Base-by-base conservation (phyloP, 169 alveolate species). In the Theileria luwenshuni region DNA sequence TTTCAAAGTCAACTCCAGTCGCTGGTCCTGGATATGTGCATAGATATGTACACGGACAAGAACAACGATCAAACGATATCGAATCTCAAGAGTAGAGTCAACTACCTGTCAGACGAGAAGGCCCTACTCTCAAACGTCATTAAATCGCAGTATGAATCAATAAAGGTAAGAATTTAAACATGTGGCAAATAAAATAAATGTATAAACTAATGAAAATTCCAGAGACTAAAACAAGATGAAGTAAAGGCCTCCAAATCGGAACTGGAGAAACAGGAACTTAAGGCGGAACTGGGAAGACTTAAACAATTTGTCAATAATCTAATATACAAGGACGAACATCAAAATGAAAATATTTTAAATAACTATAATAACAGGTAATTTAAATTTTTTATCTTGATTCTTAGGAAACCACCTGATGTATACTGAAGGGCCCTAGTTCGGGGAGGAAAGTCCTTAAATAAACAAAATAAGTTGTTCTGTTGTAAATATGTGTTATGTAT, bases 121-220 rank as follows among this genome's bases (percentile, higher is more conserved):
- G 61, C 23, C 32, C 69, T 74, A 38, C 68, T 81, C 19, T 64
- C 68, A 30, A 74, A 64, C 54, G 65, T 81, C 30, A 41, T 81
- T 1, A 43, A 74, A n/a, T 65, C 65, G 75, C 89, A 81, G 41
- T 74, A 81, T 43, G 89, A 81, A n/a, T 70, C 75, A 12, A 74
- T 74, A 2, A 45, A 76, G 60, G 67, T 63, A 3, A 45, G 72
- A 2, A 6, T 45, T 17, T 45, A 45, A 17, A 45, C 17, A 45
- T 45, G 17, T 45, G n/a, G 17, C 17, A n/a, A n/a, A n/a, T n/a
- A n/a, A n/a, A n/a, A n/a, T n/a, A n/a, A n/a, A n/a, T n/a, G 61
- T 6, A 25, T 0, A 51, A 25, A 51, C 15, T 51, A 51, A 51
- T 51, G 7, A 10, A 25, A 10, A 10, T 38, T 56, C 7, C 47